Evolutionary conservation across 495 filamentous ascomycete species (phyloP).

Genomic region (Podospora pseudoanserina): DNA sequence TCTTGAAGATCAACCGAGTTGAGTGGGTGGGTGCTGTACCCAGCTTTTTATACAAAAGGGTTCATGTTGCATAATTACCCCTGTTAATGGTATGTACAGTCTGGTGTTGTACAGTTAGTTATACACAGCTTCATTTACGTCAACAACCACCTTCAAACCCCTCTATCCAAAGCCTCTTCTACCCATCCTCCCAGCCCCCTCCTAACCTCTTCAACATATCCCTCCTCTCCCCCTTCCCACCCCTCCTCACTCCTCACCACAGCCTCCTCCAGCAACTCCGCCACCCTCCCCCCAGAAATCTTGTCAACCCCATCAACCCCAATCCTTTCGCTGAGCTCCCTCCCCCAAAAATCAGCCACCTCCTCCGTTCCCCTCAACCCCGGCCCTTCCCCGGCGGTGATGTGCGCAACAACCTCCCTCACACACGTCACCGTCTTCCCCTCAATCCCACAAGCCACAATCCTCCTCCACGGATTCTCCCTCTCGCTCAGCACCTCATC

Average conservation of each 20-base stretch:
- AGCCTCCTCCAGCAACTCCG: slow-evolving; percentile 22
- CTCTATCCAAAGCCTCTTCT: neutral
- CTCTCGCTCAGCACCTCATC: slow-evolving; percentile 10
- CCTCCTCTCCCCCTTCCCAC: slow-evolving; percentile 1
- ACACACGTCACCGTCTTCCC: slow-evolving; percentile 75
- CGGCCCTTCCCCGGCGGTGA: neutral
- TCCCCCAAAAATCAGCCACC: slow-evolving; percentile 22
- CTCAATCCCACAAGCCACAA: slow-evolving; percentile 82
- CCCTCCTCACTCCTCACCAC: neutral
- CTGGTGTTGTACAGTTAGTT: neutral
- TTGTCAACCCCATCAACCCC: slow-evolving; percentile 26
- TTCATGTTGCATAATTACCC: neutral
- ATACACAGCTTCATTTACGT: neutral
- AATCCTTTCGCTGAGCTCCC: slow-evolving; percentile 25
- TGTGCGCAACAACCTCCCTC: slow-evolving; percentile 16
- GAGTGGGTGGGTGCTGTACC: neutral
- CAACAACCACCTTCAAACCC: neutral
- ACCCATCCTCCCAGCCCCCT: neutral
- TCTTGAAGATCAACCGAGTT: neutral
- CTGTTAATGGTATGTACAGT: neutral
- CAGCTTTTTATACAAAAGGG: neutral
- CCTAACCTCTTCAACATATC: slow-evolving; percentile 19
- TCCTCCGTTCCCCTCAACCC: neutral
- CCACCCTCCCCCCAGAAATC: slow-evolving; percentile 18
- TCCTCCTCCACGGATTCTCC: slow-evolving; percentile 52